Evolutionary conservation across 2,329 filamentous ascomycete species (phyloP).

Genomic region (Fusarium pilosicola): DNA sequence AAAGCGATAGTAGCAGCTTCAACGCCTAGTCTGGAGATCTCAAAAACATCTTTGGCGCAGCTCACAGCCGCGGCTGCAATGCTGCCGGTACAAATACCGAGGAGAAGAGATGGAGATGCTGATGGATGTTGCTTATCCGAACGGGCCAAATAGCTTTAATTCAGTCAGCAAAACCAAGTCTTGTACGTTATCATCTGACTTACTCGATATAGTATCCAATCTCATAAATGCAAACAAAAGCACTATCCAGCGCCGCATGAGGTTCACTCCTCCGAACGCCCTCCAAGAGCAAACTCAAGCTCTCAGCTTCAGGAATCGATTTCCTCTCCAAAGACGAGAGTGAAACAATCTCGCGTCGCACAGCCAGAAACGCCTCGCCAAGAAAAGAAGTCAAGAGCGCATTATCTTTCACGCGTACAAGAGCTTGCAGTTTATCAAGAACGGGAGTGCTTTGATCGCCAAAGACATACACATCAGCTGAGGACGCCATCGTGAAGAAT

Average conservation of each 20-base stretch:
- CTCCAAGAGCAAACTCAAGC: background rate
- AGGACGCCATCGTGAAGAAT: background rate
- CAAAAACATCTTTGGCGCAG: background rate
- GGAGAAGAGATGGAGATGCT: background rate
- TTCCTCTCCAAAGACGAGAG: background rate
- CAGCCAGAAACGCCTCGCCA: background rate
- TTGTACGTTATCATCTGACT: fast-evolving
- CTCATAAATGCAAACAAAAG: conserved; percentile 1
- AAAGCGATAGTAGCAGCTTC: background rate
- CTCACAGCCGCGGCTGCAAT: background rate
- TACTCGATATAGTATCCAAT: background rate
- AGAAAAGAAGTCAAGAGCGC: background rate
- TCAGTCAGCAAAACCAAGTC: fast-evolving
- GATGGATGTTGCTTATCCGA: background rate
- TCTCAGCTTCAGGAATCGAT: background rate
- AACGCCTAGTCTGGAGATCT: background rate
- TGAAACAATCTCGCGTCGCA: background rate
- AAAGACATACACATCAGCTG: background rate
- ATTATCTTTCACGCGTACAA: background rate
- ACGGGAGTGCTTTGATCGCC: background rate
- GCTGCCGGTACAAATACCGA: background rate
- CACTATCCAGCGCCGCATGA: background rate
- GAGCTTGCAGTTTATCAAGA: background rate
- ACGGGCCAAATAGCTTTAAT: background rate
- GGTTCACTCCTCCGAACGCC: background rate